phyloP scores from a whole-genome alignment of 495 filamentous ascomycete genomes.

The Neurospora tetraspora region DNA sequence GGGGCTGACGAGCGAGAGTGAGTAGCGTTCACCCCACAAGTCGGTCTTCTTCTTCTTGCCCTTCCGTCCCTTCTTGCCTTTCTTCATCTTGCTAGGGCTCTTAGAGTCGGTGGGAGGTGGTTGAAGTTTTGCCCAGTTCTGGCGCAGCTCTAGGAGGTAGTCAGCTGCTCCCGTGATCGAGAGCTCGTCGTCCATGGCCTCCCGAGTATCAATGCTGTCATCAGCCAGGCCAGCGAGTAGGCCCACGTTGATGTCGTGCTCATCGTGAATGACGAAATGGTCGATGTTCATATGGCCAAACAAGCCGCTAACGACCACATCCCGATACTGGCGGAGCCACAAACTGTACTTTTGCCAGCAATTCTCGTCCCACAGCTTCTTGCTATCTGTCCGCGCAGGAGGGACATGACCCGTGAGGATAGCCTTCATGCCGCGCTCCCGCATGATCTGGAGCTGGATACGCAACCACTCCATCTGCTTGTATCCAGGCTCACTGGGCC shows the following conservation, averaged over 20 bases:
- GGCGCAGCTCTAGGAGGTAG: slow-evolving; percentile 72
- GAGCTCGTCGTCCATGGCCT: slow-evolving; percentile 44
- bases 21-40: slow-evolving; percentile 71
- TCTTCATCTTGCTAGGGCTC: slow-evolving; percentile 27
- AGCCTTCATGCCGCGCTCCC: slow-evolving; percentile 80
- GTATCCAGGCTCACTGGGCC: slow-evolving; percentile 71
- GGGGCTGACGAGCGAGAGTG: slow-evolving; percentile 65
- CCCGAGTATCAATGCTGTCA: slow-evolving; percentile 15
- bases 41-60: slow-evolving; percentile 40
- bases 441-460: slow-evolving; percentile 78
- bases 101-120: slow-evolving; percentile 33
- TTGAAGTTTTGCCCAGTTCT: slow-evolving; percentile 67
- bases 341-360: slow-evolving; percentile 98
- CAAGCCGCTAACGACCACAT: slow-evolving; percentile 67
- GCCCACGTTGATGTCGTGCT: slow-evolving; percentile 54
- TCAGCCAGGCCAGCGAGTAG: slow-evolving; percentile 35
- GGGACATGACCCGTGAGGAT: slow-evolving; percentile 93
- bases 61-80: slow-evolving; percentile 20
- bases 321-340: slow-evolving; percentile 81
- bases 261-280: slow-evolving; percentile 92
- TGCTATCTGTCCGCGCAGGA: slow-evolving; percentile 72
- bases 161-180: slow-evolving; percentile 53
- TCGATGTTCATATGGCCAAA: slow-evolving; percentile 99
- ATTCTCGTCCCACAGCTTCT: slow-evolving; percentile 78
- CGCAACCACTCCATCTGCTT: slow-evolving; percentile 95